Conservation (phyloP, 495 filamentous ascomycete genomes). For the Chaetomidium leptoderma region DNA sequence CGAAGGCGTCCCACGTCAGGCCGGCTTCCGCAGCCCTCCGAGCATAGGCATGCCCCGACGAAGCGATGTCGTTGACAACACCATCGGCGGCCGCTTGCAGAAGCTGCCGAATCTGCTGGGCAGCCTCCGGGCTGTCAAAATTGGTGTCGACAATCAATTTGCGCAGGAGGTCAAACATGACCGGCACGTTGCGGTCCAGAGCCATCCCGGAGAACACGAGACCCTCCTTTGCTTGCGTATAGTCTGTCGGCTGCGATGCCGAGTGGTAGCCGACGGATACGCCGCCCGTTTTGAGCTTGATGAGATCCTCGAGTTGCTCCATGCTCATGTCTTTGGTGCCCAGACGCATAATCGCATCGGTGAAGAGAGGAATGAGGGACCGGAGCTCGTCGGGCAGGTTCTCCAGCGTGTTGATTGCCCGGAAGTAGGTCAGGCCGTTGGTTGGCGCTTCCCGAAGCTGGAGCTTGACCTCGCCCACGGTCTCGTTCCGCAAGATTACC, state of each 20-base stretch:
- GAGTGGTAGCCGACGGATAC: slow-evolving; percentile 74
- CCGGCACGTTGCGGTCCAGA: slow-evolving; percentile 79
- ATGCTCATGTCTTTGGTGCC: slow-evolving; percentile 83
- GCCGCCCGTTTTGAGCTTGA: slow-evolving; percentile 95
- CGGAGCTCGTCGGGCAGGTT: slow-evolving; percentile 82
- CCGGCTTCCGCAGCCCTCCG: slow-evolving; percentile 75
- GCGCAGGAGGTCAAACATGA: slow-evolving; percentile 83
- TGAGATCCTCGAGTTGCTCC: slow-evolving; percentile 91
- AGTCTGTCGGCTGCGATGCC: slow-evolving; percentile 66
- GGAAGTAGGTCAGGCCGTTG: slow-evolving; percentile 94
- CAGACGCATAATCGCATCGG: slow-evolving; percentile 84
- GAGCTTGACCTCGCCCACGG: slow-evolving; percentile 62
- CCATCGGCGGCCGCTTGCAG: slow-evolving; percentile 80
- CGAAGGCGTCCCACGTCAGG: slow-evolving; percentile 62
- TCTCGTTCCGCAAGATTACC: slow-evolving; percentile 63
- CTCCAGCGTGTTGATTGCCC: slow-evolving; percentile 74
- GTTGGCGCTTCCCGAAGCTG: slow-evolving; percentile 91
- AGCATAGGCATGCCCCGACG: slow-evolving; percentile 80
- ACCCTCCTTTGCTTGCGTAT: slow-evolving; percentile 69
- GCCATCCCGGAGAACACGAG: slow-evolving; percentile 78
- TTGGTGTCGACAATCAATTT: slow-evolving; percentile 80
- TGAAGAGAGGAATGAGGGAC: slow-evolving; percentile 82
- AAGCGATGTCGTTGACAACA: slow-evolving; percentile 85
- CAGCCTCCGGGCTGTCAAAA: slow-evolving; percentile 75
- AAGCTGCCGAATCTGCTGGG: slow-evolving; percentile 76